Percentiles rank a stretch among this genome's conserved stretches.
These are phyloP conservation scores for Magnolia changhungtana DNA, from an alignment of 164 flowering plant genomes.

Conservation along the genomic window DNA sequence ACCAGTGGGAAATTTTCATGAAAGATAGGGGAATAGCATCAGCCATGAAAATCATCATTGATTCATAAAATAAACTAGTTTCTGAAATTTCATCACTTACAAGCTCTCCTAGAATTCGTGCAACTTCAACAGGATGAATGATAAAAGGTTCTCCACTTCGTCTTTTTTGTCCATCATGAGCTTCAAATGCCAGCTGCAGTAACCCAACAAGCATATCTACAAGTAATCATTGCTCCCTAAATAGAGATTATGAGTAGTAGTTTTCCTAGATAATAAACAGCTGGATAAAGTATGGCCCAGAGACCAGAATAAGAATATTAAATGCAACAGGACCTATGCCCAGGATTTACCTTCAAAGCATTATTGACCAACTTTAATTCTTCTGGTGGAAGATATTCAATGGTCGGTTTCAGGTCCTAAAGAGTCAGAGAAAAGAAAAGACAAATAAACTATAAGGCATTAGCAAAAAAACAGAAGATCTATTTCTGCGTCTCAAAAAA, in stretches of 20 bases:
- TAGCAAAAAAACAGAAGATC: background rate
- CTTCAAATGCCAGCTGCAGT: constrained; percentile 91
- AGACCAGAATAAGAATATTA: background rate
- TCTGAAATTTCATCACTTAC: constrained; percentile 42
- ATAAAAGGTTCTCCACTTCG: constrained; percentile 99
- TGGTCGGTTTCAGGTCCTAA: constrained; percentile 77
- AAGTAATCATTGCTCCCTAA: constrained; percentile 2
- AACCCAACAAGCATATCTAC: constrained; percentile 12
- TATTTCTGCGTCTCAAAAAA: background rate
- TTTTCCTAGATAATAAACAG: background rate
- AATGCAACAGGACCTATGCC: background rate
- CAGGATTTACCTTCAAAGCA: constrained; percentile 67
- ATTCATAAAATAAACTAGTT: background rate
- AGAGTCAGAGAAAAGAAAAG: background rate
- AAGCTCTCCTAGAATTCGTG: constrained; percentile 92
- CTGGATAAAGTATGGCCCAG: background rate
- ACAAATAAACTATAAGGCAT: background rate
- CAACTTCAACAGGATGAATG: constrained; percentile 99
- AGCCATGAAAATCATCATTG: background rate
- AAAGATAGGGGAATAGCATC: background rate
- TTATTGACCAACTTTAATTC: constrained; percentile 67
- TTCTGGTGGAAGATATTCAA: constrained; percentile 68
- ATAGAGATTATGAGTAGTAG: background rate
- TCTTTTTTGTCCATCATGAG: constrained; percentile 97
- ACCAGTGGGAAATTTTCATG: background rate